Conservation (phyloP, 306 rosid genomes). For the Crotalaria pallida region DNA sequence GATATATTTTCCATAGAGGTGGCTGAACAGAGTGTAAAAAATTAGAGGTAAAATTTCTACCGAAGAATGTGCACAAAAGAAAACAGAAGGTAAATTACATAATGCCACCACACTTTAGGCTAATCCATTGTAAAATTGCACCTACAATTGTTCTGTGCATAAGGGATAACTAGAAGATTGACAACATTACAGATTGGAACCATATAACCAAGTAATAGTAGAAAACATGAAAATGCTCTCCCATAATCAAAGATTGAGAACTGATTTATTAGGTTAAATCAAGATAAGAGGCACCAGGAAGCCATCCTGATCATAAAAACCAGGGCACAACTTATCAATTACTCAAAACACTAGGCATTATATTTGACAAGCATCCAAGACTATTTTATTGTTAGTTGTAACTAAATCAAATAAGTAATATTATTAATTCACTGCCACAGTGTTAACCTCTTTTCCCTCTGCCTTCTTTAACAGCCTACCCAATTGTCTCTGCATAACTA, state of each 20-base stretch:
- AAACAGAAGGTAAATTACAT: background rate
- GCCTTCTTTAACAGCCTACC: background rate
- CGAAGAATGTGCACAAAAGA: background rate
- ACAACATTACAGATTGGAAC: background rate
- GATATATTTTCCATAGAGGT: constrained; percentile 66
- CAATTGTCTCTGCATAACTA: background rate
- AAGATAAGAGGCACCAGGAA: background rate
- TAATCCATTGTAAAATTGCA: background rate
- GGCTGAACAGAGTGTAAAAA: constrained; percentile 40
- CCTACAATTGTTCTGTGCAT: background rate
- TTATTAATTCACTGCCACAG: background rate
- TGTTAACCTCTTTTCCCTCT: background rate
- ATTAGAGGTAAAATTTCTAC: background rate
- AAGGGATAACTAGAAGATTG: background rate
- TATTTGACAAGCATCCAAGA: background rate
- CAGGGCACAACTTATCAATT: background rate
- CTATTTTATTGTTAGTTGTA: background rate
- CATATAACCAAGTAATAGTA: background rate
- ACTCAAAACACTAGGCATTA: background rate
- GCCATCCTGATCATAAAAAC: background rate
- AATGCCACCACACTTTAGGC: background rate
- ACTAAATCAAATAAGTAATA: background rate
- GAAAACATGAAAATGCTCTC: background rate
- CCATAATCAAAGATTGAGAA: background rate
- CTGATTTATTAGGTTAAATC: background rate